A percentile compares a stretch with the other conserved stretches of the same genome.
phyloP scores from a whole-genome alignment of 2,329 filamentous ascomycete species.

The Cercospora zeae-maydis region DNA sequence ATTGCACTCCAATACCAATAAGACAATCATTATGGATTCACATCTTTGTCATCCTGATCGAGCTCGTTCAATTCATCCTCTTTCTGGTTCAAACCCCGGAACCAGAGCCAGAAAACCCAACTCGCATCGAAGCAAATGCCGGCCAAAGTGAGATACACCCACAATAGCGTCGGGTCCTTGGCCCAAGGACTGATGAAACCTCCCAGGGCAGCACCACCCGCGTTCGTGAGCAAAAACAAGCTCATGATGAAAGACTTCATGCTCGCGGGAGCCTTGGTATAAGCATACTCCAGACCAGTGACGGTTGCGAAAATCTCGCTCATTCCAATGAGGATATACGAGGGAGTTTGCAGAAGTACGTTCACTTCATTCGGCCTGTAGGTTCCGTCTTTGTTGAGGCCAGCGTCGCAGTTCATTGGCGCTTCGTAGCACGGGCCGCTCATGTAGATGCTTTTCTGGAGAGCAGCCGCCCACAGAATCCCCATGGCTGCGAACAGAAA shows the following conservation, averaged over 20 bases:
- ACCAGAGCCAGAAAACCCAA: constrained; percentile 21
- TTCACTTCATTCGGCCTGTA: constrained; percentile 41
- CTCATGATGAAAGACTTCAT: constrained; percentile 39
- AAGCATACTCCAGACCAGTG: constrained; percentile 46
- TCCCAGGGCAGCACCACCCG: constrained; percentile 56
- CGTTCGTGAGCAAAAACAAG: constrained; percentile 42
- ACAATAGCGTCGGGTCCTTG: constrained; percentile 60
- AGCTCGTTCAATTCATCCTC: constrained; percentile 18
- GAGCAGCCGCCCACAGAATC: constrained; percentile 53
- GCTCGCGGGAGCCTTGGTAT: constrained; percentile 43
- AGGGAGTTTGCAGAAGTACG: constrained; percentile 35
- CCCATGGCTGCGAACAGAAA: constrained; percentile 51
- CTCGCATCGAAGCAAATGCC: constrained; percentile 20
- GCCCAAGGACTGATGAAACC: constrained; percentile 59
- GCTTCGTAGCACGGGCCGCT: constrained; percentile 43
- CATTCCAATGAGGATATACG: constrained; percentile 44
- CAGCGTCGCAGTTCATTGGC: constrained; percentile 38
- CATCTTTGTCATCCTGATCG: constrained; percentile 9
- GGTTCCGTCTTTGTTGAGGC: constrained; percentile 30
- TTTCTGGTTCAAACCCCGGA: constrained; percentile 43
- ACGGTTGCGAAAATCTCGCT: constrained; percentile 46
- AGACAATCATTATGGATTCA: neutral
- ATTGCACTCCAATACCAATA: too few relatives aligned
- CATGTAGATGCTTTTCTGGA: constrained; percentile 56
- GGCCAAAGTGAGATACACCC: constrained; percentile 46